Evolutionary conservation across 176 grass and related monocot genomes (phyloP).

Genomic region (Stipa capillata): DNA sequence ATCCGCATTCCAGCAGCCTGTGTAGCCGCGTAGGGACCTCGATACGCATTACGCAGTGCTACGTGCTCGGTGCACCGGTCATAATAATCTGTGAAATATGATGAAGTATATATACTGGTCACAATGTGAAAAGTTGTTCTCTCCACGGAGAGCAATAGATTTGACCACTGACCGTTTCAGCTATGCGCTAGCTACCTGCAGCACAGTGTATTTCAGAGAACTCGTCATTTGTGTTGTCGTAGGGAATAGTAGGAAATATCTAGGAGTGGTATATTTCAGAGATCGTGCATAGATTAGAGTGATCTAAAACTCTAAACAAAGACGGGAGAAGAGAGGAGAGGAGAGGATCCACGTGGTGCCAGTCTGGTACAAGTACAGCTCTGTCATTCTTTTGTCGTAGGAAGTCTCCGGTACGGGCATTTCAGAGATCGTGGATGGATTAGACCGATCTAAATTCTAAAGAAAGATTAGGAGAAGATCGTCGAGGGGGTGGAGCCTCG

Average conservation of each 20-base stretch:
- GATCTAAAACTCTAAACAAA: not conserved
- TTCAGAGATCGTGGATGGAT: not conserved
- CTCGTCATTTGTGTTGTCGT: not conserved
- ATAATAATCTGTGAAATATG: not conserved
- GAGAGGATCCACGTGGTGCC: not conserved
- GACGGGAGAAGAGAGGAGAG: not conserved
- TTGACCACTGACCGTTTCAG: not conserved
- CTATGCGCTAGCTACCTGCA: not conserved
- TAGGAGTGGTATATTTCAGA: not conserved
- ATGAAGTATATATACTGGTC: not conserved
- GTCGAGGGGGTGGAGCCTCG: not conserved
- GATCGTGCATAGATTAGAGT: not conserved
- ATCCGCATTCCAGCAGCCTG: not conserved
- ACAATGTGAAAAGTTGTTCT: not conserved
- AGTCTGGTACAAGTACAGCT: no score
- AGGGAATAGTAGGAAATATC: not conserved
- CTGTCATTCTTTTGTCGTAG: no score
- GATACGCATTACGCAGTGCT: not conserved
- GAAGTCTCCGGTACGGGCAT: not conserved
- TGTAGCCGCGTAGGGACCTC: not conserved
- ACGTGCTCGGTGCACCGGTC: not conserved
- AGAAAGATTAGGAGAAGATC: not conserved
- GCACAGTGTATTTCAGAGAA: no score
- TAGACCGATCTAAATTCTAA: not conserved
- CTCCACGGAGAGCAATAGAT: not conserved